Evolutionary conservation across 768 basidiomycete species (phyloP), one percentile per base, ranked within the genome.

Genomic region (Heimioporus sp.): DNA sequence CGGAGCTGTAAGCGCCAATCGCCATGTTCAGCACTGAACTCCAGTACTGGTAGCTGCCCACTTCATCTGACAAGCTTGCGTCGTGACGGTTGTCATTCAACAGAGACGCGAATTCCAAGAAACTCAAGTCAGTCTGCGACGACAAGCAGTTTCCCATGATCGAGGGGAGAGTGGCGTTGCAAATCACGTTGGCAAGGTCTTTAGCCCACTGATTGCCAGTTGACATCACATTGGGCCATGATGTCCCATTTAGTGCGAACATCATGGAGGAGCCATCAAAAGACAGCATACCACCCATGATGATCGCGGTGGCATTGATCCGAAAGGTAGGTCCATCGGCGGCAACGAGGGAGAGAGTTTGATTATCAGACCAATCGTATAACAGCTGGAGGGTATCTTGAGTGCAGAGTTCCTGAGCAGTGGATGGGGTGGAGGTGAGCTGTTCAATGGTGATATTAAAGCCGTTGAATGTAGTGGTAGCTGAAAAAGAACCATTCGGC

Each of bases 221-320:
- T 31, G 41, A 9, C 55, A 52, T 57, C 31, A 51, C 43, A 15
- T 55, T 56, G n/a, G 48, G 47, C 47, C 53, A 49, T 5, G 53
- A 51, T 17, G 55, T 57, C n/a, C 58, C 55, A 16, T 63, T 53
- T n/a, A 24, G 42, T n/a, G 49, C 32, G n/a, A 64, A 61, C 31
- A 53, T 44, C 3, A 40, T 55, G 20, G 44, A 40, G 30, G 31
- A 47, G 17, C 42, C 49, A 17, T 39, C 41, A 20, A 62, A 49
- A 1, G 24, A 45, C 8, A 64, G 24, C 5, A 21, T 53, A 10
- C 54, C 55, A 9, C 49, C 46, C 30, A 52, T 30, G 15, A 57
- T 34, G 15, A 54, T 46, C 3, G 43, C 40, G 28, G 48, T 49
- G 8, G 62, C 58, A 28, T 48, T 52, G 41, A 57, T 42, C 12